Evolutionary conservation across 306 rosid genomes (phyloP).

Genomic region (Mucuna pruriens): DNA sequence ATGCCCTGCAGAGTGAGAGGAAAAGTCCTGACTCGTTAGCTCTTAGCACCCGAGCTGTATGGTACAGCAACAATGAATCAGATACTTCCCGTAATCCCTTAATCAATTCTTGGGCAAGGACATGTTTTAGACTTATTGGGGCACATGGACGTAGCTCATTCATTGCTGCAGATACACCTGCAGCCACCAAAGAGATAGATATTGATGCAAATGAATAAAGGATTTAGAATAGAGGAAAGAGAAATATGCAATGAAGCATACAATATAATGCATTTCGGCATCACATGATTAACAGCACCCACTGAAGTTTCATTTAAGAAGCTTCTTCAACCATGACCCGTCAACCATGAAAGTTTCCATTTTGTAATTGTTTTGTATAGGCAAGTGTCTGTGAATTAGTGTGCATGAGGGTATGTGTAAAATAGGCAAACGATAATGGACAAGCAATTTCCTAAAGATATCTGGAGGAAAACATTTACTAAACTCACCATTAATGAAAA

Average conservation of each 20-base stretch:
- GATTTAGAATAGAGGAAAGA: slow-evolving; percentile 7
- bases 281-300: neutral
- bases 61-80: slow-evolving; percentile 80
- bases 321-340: slow-evolving; percentile 12
- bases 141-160: slow-evolving; percentile 98
- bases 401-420: no score
- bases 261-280: slow-evolving; percentile 4
- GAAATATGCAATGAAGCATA: slow-evolving; percentile 5
- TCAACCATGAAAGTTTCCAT: slow-evolving; percentile 18
- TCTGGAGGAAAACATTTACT: slow-evolving; percentile 30
- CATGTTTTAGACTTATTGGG: slow-evolving; percentile 81
- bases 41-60: slow-evolving; percentile 80
- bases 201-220: slow-evolving; percentile 22
- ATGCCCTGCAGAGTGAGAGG: slow-evolving; percentile 93
- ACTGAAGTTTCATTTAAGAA: neutral
- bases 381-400: no score
- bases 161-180: slow-evolving; percentile 97
- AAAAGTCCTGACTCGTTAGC: slow-evolving; percentile 92
- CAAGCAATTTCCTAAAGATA: slow-evolving; percentile 27
- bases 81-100: slow-evolving; percentile 85
- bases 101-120: slow-evolving; percentile 83
- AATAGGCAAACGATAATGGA: slow-evolving; percentile 15
- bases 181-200: slow-evolving; percentile 50
- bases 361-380: neutral
- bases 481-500: slow-evolving; percentile 85